Percentiles rank a stretch among this genome's conserved stretches.
These are phyloP conservation scores for Rhizoclosmatium sp. DNA, from an alignment of 192 early-diverging fungal genomes.

Conservation along the genomic window DNA sequence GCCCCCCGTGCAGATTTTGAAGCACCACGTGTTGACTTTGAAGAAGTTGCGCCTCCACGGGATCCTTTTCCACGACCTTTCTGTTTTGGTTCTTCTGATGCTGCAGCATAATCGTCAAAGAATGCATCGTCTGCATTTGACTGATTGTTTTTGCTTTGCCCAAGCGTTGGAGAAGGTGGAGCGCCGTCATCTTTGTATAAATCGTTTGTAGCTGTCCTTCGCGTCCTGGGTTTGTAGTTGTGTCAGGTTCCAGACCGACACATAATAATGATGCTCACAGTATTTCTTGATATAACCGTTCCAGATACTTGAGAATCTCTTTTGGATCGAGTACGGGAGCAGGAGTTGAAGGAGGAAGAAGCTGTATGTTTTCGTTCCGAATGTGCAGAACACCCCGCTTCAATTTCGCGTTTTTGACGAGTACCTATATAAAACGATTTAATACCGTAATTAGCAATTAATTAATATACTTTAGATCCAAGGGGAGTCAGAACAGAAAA, in stretches of 20 bases:
- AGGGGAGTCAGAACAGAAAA: conserved; percentile 1
- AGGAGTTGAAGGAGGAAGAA: background rate
- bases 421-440: background rate
- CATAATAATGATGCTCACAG: background rate
- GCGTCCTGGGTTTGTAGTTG: background rate
- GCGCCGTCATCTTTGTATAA: background rate
- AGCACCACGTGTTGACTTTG: background rate
- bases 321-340: background rate
- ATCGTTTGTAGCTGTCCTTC: background rate
- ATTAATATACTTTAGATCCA: conserved; percentile 16
- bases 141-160: background rate
- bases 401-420: conserved; percentile 7
- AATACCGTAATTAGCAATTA: background rate
- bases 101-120: background rate
- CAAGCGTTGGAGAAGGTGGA: background rate
- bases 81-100: background rate
- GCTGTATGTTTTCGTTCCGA: background rate
- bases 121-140: background rate
- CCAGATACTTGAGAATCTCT: conserved; percentile 12
- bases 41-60: background rate
- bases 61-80: background rate
- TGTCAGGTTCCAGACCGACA: background rate
- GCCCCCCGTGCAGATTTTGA: background rate
- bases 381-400: conserved; percentile 31
- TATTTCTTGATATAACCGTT: background rate